Evolutionary conservation across 345 rosid species (phyloP).

Genomic region (Eucalyptus erythrocorys): DNA sequence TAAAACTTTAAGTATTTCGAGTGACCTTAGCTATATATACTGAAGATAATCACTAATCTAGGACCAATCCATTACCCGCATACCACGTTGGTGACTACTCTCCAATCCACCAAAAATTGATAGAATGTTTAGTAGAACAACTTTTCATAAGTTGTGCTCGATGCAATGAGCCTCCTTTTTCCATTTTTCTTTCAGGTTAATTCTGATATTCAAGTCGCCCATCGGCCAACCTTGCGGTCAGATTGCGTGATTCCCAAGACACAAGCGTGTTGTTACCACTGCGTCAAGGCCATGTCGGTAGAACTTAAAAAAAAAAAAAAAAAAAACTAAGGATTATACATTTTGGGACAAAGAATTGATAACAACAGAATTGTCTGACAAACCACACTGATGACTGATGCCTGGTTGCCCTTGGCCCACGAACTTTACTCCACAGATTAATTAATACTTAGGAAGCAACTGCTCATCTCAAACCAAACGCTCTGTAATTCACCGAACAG

Average conservation of each 20-base stretch:
- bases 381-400: background rate
- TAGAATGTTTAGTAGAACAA: background rate
- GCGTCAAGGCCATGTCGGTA: background rate
- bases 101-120: background rate
- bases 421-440: background rate
- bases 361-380: background rate
- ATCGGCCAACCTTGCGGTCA: background rate
- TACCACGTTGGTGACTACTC: background rate
- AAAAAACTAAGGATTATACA: background rate
- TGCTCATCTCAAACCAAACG: background rate
- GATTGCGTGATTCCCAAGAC: background rate
- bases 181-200: background rate
- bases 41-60: background rate
- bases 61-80: background rate
- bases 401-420: background rate
- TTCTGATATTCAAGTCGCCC: background rate
- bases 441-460: background rate
- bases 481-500: background rate
- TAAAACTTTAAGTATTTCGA: background rate
- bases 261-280: background rate
- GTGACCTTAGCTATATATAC: background rate
- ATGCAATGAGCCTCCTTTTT: background rate
- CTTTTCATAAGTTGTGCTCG: background rate
- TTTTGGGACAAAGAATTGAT: background rate
- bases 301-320: background rate